Conservation (phyloP, 768 basidiomycete species). For the Leccinum obscurum region DNA sequence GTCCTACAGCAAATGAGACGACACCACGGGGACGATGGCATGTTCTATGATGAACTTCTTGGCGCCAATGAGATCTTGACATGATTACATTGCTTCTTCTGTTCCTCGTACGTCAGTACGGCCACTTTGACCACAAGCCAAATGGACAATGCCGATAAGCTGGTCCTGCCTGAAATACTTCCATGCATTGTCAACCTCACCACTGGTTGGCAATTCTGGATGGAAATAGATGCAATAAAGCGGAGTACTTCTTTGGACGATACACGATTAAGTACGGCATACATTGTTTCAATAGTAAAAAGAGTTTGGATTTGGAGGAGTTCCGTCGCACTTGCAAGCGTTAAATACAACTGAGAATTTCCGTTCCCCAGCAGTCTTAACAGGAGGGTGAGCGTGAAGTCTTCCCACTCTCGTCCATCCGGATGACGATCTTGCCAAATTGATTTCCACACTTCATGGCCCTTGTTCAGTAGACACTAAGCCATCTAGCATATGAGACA, state of each 20-base stretch:
- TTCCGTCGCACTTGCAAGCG: not conserved
- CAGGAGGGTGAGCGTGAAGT: not conserved
- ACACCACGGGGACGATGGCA: conserved; percentile 67
- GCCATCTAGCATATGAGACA: conserved; percentile 68
- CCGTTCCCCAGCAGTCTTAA: not conserved
- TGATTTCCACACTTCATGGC: conserved; percentile 63
- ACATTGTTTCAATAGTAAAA: not conserved
- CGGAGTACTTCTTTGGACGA: not conserved
- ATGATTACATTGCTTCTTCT: conserved; percentile 79
- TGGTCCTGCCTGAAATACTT: conserved; percentile 74
- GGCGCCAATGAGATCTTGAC: conserved; percentile 68
- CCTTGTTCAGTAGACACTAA: conserved; percentile 65
- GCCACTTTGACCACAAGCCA: conserved; percentile 2
- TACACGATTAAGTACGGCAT: not conserved
- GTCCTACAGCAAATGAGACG: conserved; percentile 61
- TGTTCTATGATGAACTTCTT: conserved; percentile 75
- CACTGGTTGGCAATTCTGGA: conserved; percentile 61
- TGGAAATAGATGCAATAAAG: not conserved
- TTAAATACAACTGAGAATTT: not conserved
- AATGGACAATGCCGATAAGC: conserved; percentile 51
- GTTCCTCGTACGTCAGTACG: conserved; percentile 17
- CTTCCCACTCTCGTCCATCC: conserved; percentile 30
- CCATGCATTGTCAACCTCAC: conserved; percentile 72
- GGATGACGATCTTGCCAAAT: conserved; percentile 71
- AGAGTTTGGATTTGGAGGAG: not conserved